Evolutionary conservation across 768 basidiomycete species (phyloP).

Genomic region (Tylopilus balloui): DNA sequence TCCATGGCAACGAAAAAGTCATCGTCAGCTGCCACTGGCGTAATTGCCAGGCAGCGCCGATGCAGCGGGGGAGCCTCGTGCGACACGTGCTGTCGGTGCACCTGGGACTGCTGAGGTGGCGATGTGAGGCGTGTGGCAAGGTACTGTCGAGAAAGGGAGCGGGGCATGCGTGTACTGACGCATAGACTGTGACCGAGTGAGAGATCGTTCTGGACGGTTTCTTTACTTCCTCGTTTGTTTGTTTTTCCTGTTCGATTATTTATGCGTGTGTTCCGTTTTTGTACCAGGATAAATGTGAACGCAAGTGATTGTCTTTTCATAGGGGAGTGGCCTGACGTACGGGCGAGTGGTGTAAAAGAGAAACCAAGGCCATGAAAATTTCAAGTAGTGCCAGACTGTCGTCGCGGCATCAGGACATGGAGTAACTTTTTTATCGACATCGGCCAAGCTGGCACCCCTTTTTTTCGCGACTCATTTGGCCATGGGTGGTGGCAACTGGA

Average conservation of each 20-base stretch:
- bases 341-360: background rate
- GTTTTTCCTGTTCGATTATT: background rate
- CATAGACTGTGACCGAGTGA: background rate
- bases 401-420: background rate
- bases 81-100: constrained; percentile 20
- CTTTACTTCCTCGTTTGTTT: background rate
- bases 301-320: too few relatives aligned
- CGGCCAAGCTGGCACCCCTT: background rate
- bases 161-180: constrained; percentile 5
- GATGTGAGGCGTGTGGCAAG: constrained; percentile 11
- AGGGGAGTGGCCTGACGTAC: too few relatives aligned
- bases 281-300: background rate
- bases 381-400: background rate
- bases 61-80: constrained; percentile 20
- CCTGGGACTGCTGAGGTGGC: constrained; percentile 12
- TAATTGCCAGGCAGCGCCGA: constrained; percentile 8
- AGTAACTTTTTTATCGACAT: background rate
- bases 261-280: background rate
- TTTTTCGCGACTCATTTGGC: background rate
- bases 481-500: background rate
- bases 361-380: background rate
- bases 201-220: background rate
- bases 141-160: constrained; percentile 17
- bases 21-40: constrained; percentile 10
- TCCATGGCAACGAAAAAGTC: constrained; percentile 19